phyloP scores from a whole-genome alignment of 345 rosid genomes.

The Arabis alpina region DNA sequence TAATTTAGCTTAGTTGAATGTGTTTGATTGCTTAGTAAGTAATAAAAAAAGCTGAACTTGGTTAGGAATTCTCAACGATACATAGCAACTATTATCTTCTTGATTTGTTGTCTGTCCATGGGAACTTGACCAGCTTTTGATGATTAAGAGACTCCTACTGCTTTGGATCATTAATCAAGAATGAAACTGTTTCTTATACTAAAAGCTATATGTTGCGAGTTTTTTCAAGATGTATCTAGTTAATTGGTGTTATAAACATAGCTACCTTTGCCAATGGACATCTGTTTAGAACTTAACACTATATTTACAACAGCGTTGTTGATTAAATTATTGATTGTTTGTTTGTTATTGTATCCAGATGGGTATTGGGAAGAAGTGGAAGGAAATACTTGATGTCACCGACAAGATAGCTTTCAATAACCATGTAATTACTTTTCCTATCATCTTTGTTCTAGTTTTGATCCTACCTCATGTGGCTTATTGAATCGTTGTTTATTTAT shows the following conservation, averaged over 20 bases:
- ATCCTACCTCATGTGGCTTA: slow-evolving; percentile 8
- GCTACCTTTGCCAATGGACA: neutral
- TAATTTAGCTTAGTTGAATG: too few relatives aligned
- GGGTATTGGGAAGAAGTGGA: slow-evolving; percentile 96
- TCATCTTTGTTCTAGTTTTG: neutral
- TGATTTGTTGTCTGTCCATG: neutral
- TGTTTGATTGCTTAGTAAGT: slow-evolving; percentile 14
- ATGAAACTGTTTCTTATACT: neutral
- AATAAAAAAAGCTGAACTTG: neutral
- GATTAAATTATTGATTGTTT: slow-evolving; percentile 3
- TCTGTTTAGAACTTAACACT: neutral
- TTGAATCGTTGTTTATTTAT: slow-evolving; percentile 25
- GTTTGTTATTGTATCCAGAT: slow-evolving; percentile 50
- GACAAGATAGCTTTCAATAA: slow-evolving; percentile 83
- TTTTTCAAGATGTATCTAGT: neutral
- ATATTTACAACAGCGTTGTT: too few relatives aligned
- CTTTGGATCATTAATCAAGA: neutral
- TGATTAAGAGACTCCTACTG: slow-evolving; percentile 8
- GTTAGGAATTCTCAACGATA: neutral
- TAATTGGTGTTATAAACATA: neutral
- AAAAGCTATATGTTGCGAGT: neutral
- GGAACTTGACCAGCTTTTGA: slow-evolving; percentile 9
- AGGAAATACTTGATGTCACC: slow-evolving; percentile 71
- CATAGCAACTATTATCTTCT: neutral
- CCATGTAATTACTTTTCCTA: slow-evolving; percentile 55